These are phyloP conservation scores for Shiraia bambusicola DNA, from an alignment of 2,329 filamentous ascomycete species.

Conservation along the genomic window DNA sequence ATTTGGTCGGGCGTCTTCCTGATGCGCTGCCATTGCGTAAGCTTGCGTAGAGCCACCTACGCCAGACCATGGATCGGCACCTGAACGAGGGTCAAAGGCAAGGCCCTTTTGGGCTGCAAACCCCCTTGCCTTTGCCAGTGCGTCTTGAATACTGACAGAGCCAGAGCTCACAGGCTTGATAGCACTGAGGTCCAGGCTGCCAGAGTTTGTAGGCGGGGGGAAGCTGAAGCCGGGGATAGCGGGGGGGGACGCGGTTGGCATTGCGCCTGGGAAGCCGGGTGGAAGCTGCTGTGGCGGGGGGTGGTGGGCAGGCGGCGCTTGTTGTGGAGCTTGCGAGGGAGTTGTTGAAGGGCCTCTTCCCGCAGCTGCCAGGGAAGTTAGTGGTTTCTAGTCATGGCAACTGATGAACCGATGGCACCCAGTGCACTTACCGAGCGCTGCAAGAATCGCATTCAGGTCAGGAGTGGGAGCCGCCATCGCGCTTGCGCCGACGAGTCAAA, in stretches of 20 bases:
- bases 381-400: neutral
- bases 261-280: conserved; percentile 48
- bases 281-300: conserved; percentile 48
- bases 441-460: conserved; percentile 44
- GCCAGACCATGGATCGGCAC: conserved; percentile 49
- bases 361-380: conserved; percentile 41
- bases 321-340: conserved; percentile 50
- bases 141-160: conserved; percentile 79
- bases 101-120: conserved; percentile 79
- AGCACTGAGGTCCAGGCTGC: conserved; percentile 75
- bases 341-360: conserved; percentile 51
- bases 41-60: conserved; percentile 30
- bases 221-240: conserved; percentile 51
- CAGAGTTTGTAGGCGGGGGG: conserved; percentile 70
- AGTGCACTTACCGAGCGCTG: conserved; percentile 38
- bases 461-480: conserved; percentile 39
- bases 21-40: conserved; percentile 42
- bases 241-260: conserved; percentile 46
- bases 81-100: conserved; percentile 49
- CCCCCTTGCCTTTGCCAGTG: conserved; percentile 79
- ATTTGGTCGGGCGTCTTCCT: conserved; percentile 52
- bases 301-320: conserved; percentile 43
- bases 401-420: neutral
- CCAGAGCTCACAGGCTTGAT: conserved; percentile 79
- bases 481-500: conserved; percentile 9